Base-by-base conservation (phyloP, 108 stramenopile species). In the Licmophora abbreviata region DNA sequence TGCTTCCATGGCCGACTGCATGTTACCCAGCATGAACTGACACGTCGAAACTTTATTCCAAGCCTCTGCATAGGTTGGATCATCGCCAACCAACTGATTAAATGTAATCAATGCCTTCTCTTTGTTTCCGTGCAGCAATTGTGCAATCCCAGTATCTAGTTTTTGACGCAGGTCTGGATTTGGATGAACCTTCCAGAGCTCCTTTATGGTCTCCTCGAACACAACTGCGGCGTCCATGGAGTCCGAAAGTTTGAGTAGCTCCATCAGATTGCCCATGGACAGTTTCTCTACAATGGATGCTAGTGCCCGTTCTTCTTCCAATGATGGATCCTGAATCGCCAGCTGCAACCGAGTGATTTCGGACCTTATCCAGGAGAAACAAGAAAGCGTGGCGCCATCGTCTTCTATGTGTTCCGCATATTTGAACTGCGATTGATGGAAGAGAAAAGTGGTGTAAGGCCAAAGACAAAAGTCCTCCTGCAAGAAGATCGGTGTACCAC, bases 21-120 rank as follows among this genome's bases (percentile, higher is more conserved):
- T 59, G 32, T 81, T 63, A 4, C 83, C 83, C 11, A 78, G 36
- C 82, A 88, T 71, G 58, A 58, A 75, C 21, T 73, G 58, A 58
- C 69, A 77, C 9, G 73, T 81, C 8, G 68, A 48, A 45, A 67
- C 72, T 41, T 81, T 80, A 52, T 84, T 83, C 69, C 65, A 78
- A 6, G 83, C 87, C 44, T 89, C 83, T 6, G 59, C 73, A 68
- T 81, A 85, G 1, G 23, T 17, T 35, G 79, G 71, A 58, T 89
- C 87, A 25, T 64, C 62, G 14, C 59, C 67, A 24, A 80, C 62
- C 8, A 85, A 51, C 25, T 66, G 44, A 1, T 56, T 46, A 43
- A 82, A 83, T 11, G 54, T 56, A 14, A 43, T 41, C 21, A 85
- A 51, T 18, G 87, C 81, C n/a, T 54, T 37, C 9, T 74, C 65